Conservation (phyloP, 345 rosid species). For the Murraya paniculata region DNA sequence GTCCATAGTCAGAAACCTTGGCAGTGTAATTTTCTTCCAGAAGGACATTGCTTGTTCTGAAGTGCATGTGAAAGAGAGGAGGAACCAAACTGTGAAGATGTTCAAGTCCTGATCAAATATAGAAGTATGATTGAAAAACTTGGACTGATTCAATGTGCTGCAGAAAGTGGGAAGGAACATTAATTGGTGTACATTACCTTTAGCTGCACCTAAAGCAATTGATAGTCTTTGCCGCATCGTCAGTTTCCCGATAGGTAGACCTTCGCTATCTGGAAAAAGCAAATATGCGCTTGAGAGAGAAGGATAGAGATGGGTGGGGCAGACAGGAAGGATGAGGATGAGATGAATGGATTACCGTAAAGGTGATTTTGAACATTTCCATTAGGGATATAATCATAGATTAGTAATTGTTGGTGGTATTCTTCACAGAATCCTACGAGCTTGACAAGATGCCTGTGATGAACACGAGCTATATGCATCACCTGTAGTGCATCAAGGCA, state of each 20-base stretch:
- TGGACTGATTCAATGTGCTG: neutral
- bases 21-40: constrained; percentile 33
- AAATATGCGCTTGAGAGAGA: neutral
- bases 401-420: constrained; percentile 33
- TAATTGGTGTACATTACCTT: constrained; percentile 24
- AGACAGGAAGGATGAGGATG: neutral
- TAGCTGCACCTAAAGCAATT: constrained; percentile 43
- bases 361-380: constrained; percentile 42
- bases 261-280: constrained; percentile 33
- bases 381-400: constrained; percentile 35
- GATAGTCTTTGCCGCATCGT: constrained; percentile 37
- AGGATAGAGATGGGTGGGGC: too few relatives aligned
- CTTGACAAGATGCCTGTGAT: constrained; percentile 39
- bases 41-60: constrained; percentile 46
- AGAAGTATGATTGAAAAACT: neutral
- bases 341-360: constrained; percentile 29
- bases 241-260: constrained; percentile 39
- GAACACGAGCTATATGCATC: constrained; percentile 27
- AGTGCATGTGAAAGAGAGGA: constrained; percentile 48
- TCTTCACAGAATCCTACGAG: constrained; percentile 41
- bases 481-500: constrained; percentile 32
- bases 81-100: constrained; percentile 47
- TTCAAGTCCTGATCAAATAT: constrained; percentile 37
- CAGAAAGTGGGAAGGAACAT: neutral
- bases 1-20: constrained; percentile 46